phyloP scores from a whole-genome alignment of 2,329 filamentous ascomycete genomes.

The Amylocarpus encephaloides region DNA sequence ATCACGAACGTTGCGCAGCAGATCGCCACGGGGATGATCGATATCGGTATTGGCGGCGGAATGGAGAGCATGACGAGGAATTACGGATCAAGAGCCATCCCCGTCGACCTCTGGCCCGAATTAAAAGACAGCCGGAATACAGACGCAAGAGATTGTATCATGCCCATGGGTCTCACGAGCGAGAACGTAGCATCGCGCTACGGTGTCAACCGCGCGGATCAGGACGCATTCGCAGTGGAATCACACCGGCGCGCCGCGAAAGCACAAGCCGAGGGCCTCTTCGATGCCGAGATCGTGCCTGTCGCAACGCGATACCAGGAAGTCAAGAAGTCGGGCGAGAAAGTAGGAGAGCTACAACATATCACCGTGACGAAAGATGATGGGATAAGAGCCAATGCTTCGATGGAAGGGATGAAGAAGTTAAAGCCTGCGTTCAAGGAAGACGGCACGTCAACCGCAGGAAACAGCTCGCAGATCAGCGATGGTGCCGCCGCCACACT shows the following conservation, averaged over 20 bases:
- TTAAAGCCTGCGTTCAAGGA: conserved; percentile 81
- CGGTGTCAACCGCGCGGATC: conserved; percentile 64
- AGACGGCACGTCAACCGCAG: conserved; percentile 73
- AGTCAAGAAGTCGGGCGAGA: conserved; percentile 53
- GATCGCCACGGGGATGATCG: conserved; percentile 68
- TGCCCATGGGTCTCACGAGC: conserved; percentile 87
- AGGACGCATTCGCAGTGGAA: conserved; percentile 74
- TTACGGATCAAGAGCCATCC: conserved; percentile 80
- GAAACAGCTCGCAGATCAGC: conserved; percentile 79
- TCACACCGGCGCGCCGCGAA: conserved; percentile 67
- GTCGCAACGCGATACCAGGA: conserved; percentile 66
- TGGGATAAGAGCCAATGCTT: conserved; percentile 66
- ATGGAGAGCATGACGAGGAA: conserved; percentile 97
- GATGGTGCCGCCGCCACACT: conserved; percentile 82
- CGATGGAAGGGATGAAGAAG: conserved; percentile 62
- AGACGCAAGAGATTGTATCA: conserved; percentile 78
- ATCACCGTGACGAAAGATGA: conserved; percentile 74
- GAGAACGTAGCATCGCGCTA: conserved; percentile 84
- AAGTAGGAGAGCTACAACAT: conserved; percentile 48
- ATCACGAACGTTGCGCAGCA: conserved; percentile 68
- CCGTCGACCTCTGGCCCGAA: conserved; percentile 70
- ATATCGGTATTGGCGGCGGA: conserved; percentile 72
- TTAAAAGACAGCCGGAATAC: conserved; percentile 57
- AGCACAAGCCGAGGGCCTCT: conserved; percentile 63
- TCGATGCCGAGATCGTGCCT: conserved; percentile 73